Conservation (phyloP, 805 yeast genomes). For the Sugiyamaella valdiviana region DNA sequence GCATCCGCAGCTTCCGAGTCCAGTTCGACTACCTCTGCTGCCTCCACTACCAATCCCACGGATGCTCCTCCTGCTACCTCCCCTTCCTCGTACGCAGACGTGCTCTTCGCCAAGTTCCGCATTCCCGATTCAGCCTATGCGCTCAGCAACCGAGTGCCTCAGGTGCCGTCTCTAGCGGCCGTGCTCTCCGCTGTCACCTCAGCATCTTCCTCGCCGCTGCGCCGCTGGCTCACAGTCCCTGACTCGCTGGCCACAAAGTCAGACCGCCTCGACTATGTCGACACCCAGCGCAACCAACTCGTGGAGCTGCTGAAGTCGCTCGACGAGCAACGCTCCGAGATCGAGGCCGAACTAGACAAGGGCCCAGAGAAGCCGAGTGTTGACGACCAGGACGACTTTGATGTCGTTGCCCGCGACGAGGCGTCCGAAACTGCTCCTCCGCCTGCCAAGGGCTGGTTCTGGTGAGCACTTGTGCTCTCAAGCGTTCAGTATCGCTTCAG, state of each 20-base stretch:
- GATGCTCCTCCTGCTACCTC: neutral
- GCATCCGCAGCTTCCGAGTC: no score
- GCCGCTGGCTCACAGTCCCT: constrained; percentile 12
- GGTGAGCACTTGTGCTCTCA: constrained; percentile 5
- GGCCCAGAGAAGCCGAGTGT: neutral
- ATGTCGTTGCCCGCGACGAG: constrained; percentile 20
- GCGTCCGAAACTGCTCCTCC: constrained; percentile 7
- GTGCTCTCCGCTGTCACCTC: constrained; percentile 2
- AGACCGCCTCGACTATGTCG: constrained; percentile 15
- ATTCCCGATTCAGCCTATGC: constrained; percentile 16
- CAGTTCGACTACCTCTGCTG: neutral
- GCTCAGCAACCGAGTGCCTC: neutral
- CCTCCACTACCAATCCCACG: neutral
- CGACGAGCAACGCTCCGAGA: constrained; percentile 11
- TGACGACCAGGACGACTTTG: constrained; percentile 17
- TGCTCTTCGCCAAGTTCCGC: constrained; percentile 26
- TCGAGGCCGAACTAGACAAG: constrained; percentile 12
- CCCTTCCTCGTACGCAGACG: constrained; percentile 14
- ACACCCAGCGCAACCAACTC: constrained; percentile 18
- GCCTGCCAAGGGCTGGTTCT: constrained; percentile 13
- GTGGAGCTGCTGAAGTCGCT: constrained; percentile 16
- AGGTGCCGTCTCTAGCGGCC: neutral
- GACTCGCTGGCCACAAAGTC: constrained; percentile 13
- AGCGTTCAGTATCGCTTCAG: no score
- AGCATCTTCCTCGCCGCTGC: neutral